These are phyloP conservation scores for Suhomyces yuchorum DNA, from an alignment of 1,139 yeast genomes.

Conservation along the genomic window DNA sequence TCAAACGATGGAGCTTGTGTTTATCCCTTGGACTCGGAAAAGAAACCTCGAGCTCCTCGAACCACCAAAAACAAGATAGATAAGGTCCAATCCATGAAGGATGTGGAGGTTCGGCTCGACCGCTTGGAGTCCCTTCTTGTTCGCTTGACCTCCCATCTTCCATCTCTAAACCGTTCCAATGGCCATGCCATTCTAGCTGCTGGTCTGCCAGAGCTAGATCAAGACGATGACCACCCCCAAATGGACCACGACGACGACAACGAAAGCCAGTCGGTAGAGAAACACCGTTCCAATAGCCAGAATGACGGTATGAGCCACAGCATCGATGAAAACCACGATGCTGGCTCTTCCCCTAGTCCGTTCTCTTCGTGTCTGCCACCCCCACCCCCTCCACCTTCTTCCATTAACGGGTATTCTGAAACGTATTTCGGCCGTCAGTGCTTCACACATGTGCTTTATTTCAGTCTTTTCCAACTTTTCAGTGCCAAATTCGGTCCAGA, in stretches of 20 bases:
- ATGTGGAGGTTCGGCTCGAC: constrained; percentile 26
- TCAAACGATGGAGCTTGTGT: constrained; percentile 28
- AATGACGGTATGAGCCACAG: background rate
- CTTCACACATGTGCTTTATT: constrained; percentile 2
- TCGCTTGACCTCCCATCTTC: background rate
- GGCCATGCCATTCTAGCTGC: background rate
- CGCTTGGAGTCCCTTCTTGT: constrained; percentile 21
- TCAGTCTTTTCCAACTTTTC: background rate
- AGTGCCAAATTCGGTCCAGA: constrained; percentile 1
- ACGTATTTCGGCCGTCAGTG: constrained; percentile 7
- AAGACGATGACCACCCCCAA: background rate
- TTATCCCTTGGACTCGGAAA: constrained; percentile 29
- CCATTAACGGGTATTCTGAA: constrained; percentile 1
- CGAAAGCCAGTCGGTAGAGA: background rate
- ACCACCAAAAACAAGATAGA: constrained; percentile 6
- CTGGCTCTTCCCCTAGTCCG: background rate
- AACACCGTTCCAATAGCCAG: background rate
- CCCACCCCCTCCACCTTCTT: background rate
- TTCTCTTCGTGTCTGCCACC: background rate
- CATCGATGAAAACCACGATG: background rate
- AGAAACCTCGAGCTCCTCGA: constrained; percentile 10
- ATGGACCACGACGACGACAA: background rate
- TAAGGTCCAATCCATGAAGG: constrained; percentile 18
- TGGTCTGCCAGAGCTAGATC: background rate
- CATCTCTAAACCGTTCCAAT: background rate